Evolutionary conservation across 257 asterid genomes (phyloP).

Genomic region (Ilex asprella): DNA sequence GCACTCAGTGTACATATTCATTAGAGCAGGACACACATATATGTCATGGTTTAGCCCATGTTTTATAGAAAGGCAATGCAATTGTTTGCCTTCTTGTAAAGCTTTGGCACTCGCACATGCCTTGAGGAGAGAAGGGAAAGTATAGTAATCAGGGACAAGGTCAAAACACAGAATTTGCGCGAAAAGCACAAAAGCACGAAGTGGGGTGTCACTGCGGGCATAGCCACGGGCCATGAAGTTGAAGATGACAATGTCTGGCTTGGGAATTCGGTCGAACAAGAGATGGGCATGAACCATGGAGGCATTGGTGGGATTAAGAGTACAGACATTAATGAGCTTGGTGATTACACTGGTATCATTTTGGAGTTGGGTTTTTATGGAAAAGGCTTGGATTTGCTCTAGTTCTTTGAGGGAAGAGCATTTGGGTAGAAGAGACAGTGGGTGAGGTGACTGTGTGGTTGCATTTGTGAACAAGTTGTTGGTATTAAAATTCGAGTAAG

Average conservation of each 20-base stretch:
- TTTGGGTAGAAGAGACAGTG: conserved; percentile 21
- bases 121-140: conserved; percentile 36
- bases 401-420: conserved; percentile 25
- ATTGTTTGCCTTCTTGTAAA: conserved; percentile 29
- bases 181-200: conserved; percentile 20
- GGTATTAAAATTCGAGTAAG: conserved; percentile 1
- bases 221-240: conserved; percentile 38
- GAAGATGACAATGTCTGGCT: conserved; percentile 24
- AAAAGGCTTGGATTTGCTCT: conserved; percentile 33
- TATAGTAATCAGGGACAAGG: conserved; percentile 27
- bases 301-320: background rate
- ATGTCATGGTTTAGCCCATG: conserved; percentile 19
- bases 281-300: conserved; percentile 23
- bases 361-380: conserved; percentile 30
- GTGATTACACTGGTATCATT: conserved; percentile 14
- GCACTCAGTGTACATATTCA: conserved; percentile 30
- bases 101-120: conserved; percentile 27
- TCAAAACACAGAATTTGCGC: conserved; percentile 13
- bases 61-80: conserved; percentile 27
- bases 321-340: conserved; percentile 19
- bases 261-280: conserved; percentile 29
- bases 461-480: conserved; percentile 9
- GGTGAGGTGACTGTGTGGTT: conserved; percentile 8
- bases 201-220: conserved; percentile 27
- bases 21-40: conserved; percentile 29